phyloP scores from a whole-genome alignment of 2,329 filamentous ascomycete genomes.

The Rhynchosporium graminicola region DNA sequence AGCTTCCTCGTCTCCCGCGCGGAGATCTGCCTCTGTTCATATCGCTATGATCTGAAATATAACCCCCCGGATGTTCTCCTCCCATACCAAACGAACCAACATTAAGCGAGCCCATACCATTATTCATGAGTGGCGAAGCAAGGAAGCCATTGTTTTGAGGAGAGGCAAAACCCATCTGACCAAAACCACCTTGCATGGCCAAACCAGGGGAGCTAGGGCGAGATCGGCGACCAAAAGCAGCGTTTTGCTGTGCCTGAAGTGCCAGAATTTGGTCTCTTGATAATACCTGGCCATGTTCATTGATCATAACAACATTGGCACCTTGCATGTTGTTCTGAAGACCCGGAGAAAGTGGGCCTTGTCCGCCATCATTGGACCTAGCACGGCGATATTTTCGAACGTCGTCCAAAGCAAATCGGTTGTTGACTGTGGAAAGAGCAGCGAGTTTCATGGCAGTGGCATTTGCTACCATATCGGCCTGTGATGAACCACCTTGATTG shows the following conservation, averaged over 20 bases:
- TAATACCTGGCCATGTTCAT: slow-evolving; percentile 86
- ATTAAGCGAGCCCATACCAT: slow-evolving; percentile 69
- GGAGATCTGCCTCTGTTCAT: slow-evolving; percentile 89
- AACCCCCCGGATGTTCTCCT: slow-evolving; percentile 70
- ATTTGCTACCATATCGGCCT: slow-evolving; percentile 98
- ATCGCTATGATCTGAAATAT: slow-evolving; percentile 91
- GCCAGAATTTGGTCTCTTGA: slow-evolving; percentile 83
- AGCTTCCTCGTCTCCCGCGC: slow-evolving; percentile 87
- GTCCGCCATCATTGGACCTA: slow-evolving; percentile 79
- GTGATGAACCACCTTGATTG: slow-evolving; percentile 55
- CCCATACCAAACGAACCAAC: slow-evolving; percentile 71
- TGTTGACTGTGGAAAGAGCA: slow-evolving; percentile 95
- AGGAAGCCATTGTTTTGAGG: slow-evolving; percentile 95
- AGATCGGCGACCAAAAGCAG: slow-evolving; percentile 71
- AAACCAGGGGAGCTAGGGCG: slow-evolving; percentile 88
- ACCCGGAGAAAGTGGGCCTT: slow-evolving; percentile 66
- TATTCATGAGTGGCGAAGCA: slow-evolving; percentile 70
- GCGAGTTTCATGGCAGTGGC: slow-evolving; percentile 99
- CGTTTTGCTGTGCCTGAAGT: slow-evolving; percentile 65
- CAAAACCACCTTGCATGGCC: slow-evolving; percentile 71
- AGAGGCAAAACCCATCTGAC: slow-evolving; percentile 72
- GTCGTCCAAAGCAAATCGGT: slow-evolving; percentile 94
- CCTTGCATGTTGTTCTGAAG: slow-evolving; percentile 65
- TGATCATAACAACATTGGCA: slow-evolving; percentile 88
- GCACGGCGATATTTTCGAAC: slow-evolving; percentile 93